A percentile compares a stretch with the other conserved stretches of the same genome.
Conservation (phyloP, 1,284 basidiomycete genomes). For the Takashimella tepidaria region DNA sequence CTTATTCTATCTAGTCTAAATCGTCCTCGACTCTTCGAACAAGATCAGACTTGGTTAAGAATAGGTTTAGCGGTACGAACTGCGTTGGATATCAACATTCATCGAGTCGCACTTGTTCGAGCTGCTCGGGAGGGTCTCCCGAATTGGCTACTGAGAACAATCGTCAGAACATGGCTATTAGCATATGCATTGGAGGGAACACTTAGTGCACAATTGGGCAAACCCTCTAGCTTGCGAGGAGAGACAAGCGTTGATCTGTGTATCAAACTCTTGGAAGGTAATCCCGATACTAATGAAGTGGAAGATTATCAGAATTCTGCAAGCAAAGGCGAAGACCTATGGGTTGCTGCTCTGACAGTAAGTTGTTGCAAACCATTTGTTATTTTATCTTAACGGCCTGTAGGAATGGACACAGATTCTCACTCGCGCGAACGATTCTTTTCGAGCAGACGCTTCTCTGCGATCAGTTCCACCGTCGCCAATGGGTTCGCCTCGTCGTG, state of each 20-base stretch:
- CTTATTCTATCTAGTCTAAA: slow-evolving; percentile 12
- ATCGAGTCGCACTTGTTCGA: slow-evolving; percentile 25
- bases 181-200: slow-evolving; percentile 25
- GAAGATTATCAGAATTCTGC: background rate
- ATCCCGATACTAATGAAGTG: background rate
- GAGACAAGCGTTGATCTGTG: slow-evolving; percentile 18
- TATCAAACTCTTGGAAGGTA: slow-evolving; percentile 5
- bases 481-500: background rate
- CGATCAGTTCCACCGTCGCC: background rate
- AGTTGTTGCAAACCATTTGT: too few species aligned
- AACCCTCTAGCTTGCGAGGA: slow-evolving; percentile 17
- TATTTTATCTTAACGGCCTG: slow-evolving; percentile 19
- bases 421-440: slow-evolving; percentile 18
- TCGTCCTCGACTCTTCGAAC: slow-evolving; percentile 27
- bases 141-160: slow-evolving; percentile 18
- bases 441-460: slow-evolving; percentile 11
- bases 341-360: background rate
- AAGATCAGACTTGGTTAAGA: slow-evolving; percentile 32
- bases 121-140: slow-evolving; percentile 25
- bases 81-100: slow-evolving; percentile 35
- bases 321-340: slow-evolving; percentile 13
- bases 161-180: slow-evolving; percentile 33
- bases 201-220: slow-evolving; percentile 26
- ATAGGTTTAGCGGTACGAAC: slow-evolving; percentile 27
- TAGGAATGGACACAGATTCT: slow-evolving; percentile 32